A percentile compares a stretch with the other conserved stretches of the same genome.
Conservation (phyloP, 2,329 filamentous ascomycete species). For the Sclerotinia spermophila region DNA sequence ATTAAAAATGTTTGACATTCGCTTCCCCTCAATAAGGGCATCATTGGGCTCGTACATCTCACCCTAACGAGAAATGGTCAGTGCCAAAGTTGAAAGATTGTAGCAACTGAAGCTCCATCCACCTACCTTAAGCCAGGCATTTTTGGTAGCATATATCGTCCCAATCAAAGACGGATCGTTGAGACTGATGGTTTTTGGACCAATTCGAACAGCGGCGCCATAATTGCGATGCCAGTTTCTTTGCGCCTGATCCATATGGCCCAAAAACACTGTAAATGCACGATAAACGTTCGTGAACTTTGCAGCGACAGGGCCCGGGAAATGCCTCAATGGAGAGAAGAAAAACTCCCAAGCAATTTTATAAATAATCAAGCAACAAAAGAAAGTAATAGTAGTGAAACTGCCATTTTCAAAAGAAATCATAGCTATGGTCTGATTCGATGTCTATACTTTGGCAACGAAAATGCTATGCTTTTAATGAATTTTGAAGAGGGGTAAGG, state of each 20-base stretch:
- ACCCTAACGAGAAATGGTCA: neutral
- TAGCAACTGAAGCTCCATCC: neutral
- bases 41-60: constrained; percentile 7
- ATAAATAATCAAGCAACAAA: neutral
- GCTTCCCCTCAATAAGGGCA: neutral
- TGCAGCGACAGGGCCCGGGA: neutral
- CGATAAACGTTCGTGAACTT: neutral
- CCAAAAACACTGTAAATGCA: neutral
- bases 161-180: constrained; percentile 38
- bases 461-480: neutral
- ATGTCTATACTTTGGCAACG: neutral
- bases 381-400: neutral
- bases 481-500: neutral
- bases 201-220: constrained; percentile 7
- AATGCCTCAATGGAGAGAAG: neutral
- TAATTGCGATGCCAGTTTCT: constrained; percentile 10
- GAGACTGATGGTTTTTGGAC: constrained; percentile 37
- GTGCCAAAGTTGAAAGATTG: neutral
- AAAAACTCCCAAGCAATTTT: neutral
- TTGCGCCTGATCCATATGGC: neutral
- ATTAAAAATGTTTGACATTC: neutral
- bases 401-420: neutral
- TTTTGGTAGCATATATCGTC: constrained; percentile 44
- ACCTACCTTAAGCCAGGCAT: constrained; percentile 27
- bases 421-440: neutral